phyloP scores from a whole-genome alignment of 2,329 filamentous ascomycete species.

The Chlorencoelia australis region DNA sequence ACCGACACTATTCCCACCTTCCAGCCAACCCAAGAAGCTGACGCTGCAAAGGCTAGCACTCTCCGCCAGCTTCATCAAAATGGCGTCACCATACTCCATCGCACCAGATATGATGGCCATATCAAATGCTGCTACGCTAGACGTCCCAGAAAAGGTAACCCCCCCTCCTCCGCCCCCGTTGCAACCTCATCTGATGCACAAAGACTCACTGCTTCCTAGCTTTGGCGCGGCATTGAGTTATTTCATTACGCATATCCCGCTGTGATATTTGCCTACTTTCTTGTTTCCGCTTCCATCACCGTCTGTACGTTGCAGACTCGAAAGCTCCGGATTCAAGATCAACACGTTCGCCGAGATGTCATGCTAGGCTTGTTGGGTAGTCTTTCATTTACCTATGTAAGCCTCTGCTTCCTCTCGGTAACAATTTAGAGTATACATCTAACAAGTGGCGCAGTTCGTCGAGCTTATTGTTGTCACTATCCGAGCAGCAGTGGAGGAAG shows the following conservation, averaged over 20 bases:
- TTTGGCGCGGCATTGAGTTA: slow-evolving; percentile 15
- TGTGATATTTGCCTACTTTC: slow-evolving; percentile 46
- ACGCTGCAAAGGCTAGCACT: too few species aligned
- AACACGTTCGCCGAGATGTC: slow-evolving; percentile 33
- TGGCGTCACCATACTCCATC: too few species aligned
- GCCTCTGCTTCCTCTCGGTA: slow-evolving; percentile 35
- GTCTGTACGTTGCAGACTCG: slow-evolving; percentile 44
- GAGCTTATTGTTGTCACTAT: slow-evolving; percentile 23
- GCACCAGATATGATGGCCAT: too few species aligned
- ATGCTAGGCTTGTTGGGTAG: slow-evolving; percentile 32
- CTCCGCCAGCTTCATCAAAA: too few species aligned
- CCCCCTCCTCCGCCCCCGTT: too few species aligned
- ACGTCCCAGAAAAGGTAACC: too few species aligned
- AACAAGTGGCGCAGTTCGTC: slow-evolving; percentile 28
- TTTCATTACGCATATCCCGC: slow-evolving; percentile 51
- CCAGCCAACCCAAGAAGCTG: too few species aligned
- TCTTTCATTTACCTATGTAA: slow-evolving; percentile 32
- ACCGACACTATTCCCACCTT: too few species aligned
- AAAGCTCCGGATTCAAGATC: slow-evolving; percentile 26
- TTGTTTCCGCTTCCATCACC: slow-evolving; percentile 39
- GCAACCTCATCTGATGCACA: too few species aligned
- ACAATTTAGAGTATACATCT: slow-evolving; percentile 1
- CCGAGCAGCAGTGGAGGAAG: slow-evolving; percentile 13
- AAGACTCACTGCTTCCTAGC: too few species aligned
- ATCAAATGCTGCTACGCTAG: too few species aligned